phyloP scores from a whole-genome alignment of 169 alveolate species.

The Pseudocohnilembus persalinus region DNA sequence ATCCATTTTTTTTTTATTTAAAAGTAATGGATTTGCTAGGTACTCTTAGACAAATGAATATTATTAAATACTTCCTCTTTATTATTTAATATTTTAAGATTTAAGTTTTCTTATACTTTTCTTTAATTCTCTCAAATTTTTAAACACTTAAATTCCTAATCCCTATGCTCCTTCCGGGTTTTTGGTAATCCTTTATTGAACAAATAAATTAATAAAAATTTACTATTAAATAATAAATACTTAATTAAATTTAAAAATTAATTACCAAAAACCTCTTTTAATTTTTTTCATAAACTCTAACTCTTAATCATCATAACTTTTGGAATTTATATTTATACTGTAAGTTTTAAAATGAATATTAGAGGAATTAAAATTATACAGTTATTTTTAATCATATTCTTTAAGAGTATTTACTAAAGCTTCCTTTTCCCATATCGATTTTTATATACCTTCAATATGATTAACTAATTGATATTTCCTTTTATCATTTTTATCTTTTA shows the following conservation, averaged over 20 bases:
- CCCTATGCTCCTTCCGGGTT: constrained; percentile 19
- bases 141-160: constrained; percentile 4
- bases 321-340: neutral
- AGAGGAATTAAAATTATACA: constrained; percentile 7
- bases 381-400: neutral
- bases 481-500: too few relatives aligned
- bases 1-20: constrained; percentile 92
- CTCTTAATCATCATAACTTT: neutral
- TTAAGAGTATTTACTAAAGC: too few relatives aligned
- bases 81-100: neutral
- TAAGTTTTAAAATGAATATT: constrained; percentile 14
- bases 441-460: too few relatives aligned
- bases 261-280: constrained; percentile 5
- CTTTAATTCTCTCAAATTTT: constrained; percentile 2
- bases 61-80: neutral
- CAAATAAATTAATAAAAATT: too few relatives aligned
- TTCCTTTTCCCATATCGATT: too few relatives aligned
- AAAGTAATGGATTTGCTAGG: constrained; percentile 88
- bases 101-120: constrained; percentile 9
- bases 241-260: too few relatives aligned
- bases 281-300: neutral
- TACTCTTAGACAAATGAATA: constrained; percentile 79
- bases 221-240: too few relatives aligned
- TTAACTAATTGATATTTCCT: too few relatives aligned
- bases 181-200: constrained; percentile 6